Conservation (phyloP, 768 basidiomycete genomes). For the Auriscalpium orientale region DNA sequence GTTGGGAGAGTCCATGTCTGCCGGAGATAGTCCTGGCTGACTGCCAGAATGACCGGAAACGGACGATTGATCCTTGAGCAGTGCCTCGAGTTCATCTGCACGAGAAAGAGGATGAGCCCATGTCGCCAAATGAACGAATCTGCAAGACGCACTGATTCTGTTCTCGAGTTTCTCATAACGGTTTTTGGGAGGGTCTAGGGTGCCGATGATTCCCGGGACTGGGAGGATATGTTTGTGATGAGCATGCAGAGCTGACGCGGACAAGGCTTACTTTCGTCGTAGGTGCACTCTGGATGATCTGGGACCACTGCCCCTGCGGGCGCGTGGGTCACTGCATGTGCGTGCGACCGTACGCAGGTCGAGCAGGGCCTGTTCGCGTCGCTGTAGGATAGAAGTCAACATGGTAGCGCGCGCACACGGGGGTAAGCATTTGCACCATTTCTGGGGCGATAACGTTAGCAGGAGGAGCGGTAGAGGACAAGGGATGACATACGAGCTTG, state of each 20-base stretch:
- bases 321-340: constrained; percentile 58
- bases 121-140: not conserved
- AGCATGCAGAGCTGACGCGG: not conserved
- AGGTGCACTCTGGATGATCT: constrained; percentile 62
- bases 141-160: constrained; percentile 49
- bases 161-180: constrained; percentile 58
- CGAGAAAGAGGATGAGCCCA: not conserved
- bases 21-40: constrained; percentile 1
- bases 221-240: constrained; percentile 22
- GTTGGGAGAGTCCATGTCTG: not conserved
- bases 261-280: constrained; percentile 49
- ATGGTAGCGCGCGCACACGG: not conserved
- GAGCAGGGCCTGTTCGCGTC: constrained; percentile 74
- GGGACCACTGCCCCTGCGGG: constrained; percentile 48
- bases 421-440: constrained; percentile 17
- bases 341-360: constrained; percentile 69
- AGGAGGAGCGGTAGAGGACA: not conserved
- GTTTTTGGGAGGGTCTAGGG: constrained; percentile 47
- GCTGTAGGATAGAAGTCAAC: constrained; percentile 27
- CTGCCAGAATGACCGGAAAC: not conserved
- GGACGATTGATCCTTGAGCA: constrained; percentile 33
- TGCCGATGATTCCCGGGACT: constrained; percentile 26
- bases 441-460: constrained; percentile 12
- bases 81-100: constrained; percentile 63
- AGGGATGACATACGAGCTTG: constrained; percentile 49